Evolutionary conservation across 805 yeast genomes (phyloP), one percentile per base, ranked within the genome.

Genomic region (Teunomyces atbi): DNA sequence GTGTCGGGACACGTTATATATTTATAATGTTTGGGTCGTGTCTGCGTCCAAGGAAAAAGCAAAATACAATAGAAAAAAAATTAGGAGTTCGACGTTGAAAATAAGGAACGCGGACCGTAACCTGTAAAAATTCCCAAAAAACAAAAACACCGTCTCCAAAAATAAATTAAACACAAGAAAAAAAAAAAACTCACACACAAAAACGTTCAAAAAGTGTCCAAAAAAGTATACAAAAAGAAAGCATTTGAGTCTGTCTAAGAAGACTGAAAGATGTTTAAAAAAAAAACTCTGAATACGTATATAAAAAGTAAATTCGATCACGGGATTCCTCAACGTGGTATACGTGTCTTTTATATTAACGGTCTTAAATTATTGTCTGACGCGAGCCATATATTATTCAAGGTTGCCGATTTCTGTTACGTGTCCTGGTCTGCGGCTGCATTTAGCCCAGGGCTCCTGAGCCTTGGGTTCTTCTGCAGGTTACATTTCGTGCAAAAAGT

Each of bases 11-110:
- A 36, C 39, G 39, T 20, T 36, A 20, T 36, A 20, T 36, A 36
- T 36, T 36, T 36, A 36, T 36, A 36, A 36, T 36, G 39, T 36
- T 36, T 36, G 39, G 39, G 39, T 12, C 39, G 39, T 36, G 39
- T 19, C 26, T 21, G 38, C 19, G 28, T 12, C 27, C 15, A 18
- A 15, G 16, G 21, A 20, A 30, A 30, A 29, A 30, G 15, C 16
- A 13, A 13, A 13, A 13, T 30, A 30, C 33, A 30, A 30, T 30
- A 4, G 16, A 29, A 13, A 30, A 15, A 13, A 30, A 15, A 13
- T 30, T 30, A 6, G 33, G 15, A 13, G 15, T 13, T 13, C 16
- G 18, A 30, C 33, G 33, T 30, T 36, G 28, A 36, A 36, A 36
- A 36, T 19, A 36, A 36, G n/a, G 27, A n/a, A 18, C 39, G 39